phyloP scores from a whole-genome alignment of 345 rosid species.

The Populus pruinosa region DNA sequence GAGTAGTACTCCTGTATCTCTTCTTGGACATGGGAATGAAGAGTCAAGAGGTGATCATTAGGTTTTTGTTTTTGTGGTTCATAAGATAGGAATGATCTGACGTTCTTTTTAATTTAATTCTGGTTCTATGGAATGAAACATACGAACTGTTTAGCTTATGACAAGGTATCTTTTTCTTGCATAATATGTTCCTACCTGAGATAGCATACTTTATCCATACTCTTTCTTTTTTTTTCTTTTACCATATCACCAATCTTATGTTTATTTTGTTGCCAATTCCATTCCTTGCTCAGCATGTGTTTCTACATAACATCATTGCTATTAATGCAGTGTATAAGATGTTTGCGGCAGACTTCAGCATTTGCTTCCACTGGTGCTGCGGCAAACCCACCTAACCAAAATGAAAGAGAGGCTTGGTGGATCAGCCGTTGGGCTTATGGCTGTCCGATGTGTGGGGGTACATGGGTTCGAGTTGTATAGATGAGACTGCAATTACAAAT shows the following conservation, averaged over 20 bases:
- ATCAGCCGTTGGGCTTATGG: slow-evolving; percentile 95
- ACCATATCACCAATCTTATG: background rate
- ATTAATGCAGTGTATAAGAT: slow-evolving; percentile 82
- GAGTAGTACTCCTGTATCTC: background rate
- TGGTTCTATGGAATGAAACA: background rate
- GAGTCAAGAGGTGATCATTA: background rate
- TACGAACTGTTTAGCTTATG: background rate
- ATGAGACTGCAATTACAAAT: background rate
- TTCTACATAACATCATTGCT: background rate
- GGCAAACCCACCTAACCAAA: slow-evolving; percentile 46
- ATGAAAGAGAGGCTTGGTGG: slow-evolving; percentile 82
- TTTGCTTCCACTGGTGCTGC: slow-evolving; percentile 61
- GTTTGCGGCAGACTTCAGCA: slow-evolving; percentile 93
- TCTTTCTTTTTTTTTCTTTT: too few relatives aligned
- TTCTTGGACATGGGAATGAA: background rate
- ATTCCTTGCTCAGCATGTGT: background rate
- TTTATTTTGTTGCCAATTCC: background rate
- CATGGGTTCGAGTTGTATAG: slow-evolving; percentile 95
- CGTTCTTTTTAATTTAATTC: background rate
- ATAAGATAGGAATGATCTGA: background rate
- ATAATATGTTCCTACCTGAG: background rate
- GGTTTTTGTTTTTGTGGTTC: background rate
- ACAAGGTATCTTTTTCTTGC: background rate
- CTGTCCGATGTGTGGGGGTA: slow-evolving; percentile 97
- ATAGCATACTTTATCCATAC: background rate